These are phyloP conservation scores for Aspergillus ibericus DNA, from an alignment of 2,329 filamentous ascomycete species.

Conservation along the genomic window DNA sequence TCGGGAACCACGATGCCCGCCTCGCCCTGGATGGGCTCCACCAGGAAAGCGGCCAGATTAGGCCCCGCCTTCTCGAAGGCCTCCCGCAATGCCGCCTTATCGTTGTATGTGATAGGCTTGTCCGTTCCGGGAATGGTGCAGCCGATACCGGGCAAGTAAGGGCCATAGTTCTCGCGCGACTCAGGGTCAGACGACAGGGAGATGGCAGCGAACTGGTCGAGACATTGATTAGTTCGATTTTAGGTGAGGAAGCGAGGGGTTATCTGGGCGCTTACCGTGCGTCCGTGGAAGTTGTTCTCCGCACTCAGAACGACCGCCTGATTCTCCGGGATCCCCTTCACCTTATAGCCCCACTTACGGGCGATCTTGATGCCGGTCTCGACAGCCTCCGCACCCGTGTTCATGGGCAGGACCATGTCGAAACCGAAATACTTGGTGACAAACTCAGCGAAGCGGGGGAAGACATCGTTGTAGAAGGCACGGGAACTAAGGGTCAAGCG, in stretches of 20 bases:
- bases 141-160: slow-evolving; percentile 87
- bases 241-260: background rate
- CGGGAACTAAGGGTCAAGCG: slow-evolving; percentile 88
- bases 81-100: slow-evolving; percentile 74
- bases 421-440: slow-evolving; percentile 86
- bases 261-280: slow-evolving; percentile 66
- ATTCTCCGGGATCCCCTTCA: slow-evolving; percentile 82
- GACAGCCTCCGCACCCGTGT: slow-evolving; percentile 93
- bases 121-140: slow-evolving; percentile 72
- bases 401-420: slow-evolving; percentile 98
- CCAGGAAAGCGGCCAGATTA: slow-evolving; percentile 86
- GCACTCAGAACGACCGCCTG: slow-evolving; percentile 83
- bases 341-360: slow-evolving; percentile 96
- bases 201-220: slow-evolving; percentile 78
- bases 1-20: slow-evolving; percentile 95
- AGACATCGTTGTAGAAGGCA: slow-evolving; percentile 98
- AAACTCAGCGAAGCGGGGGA: slow-evolving; percentile 92
- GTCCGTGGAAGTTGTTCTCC: slow-evolving; percentile 91
- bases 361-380: slow-evolving; percentile 97
- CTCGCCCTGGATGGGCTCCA: slow-evolving; percentile 97
- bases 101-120: slow-evolving; percentile 81
- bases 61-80: slow-evolving; percentile 77
- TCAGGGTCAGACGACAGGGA: slow-evolving; percentile 95
- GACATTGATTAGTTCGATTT: background rate
- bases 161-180: slow-evolving; percentile 94